These are phyloP conservation scores for Zopfia rhizophila DNA, from an alignment of 2,329 filamentous ascomycete genomes.

Conservation along the genomic window DNA sequence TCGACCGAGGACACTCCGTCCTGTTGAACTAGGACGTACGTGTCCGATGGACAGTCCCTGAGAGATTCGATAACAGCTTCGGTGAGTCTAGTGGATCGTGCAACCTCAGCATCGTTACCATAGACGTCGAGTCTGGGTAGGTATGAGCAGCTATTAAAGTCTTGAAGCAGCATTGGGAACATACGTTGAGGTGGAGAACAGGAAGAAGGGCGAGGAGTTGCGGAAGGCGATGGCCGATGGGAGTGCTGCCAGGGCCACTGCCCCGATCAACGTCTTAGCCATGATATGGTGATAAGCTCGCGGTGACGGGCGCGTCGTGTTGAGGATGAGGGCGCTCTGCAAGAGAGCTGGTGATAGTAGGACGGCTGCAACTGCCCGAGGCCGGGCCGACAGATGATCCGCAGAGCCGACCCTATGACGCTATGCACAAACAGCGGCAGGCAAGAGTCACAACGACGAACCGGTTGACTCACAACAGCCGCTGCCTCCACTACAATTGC, in stretches of 20 bases:
- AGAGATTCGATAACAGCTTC: constrained; percentile 61
- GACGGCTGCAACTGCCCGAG: constrained; percentile 23
- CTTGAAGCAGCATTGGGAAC: constrained; percentile 41
- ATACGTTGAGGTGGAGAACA: constrained; percentile 87
- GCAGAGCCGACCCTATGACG: constrained; percentile 37
- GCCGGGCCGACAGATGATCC: constrained; percentile 14
- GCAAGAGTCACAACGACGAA: no score
- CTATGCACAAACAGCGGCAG: no score
- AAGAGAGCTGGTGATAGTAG: constrained; percentile 23
- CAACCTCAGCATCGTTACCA: constrained; percentile 45
- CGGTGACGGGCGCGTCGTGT: constrained; percentile 17
- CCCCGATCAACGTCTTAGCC: constrained; percentile 58
- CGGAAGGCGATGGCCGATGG: constrained; percentile 76
- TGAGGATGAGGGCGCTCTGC: constrained; percentile 16
- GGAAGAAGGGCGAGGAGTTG: constrained; percentile 87
- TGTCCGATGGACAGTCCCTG: constrained; percentile 74
- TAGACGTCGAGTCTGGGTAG: constrained; percentile 40
- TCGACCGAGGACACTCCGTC: constrained; percentile 77
- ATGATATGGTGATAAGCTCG: constrained; percentile 35
- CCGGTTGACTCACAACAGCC: no score
- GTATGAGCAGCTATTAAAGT: constrained; percentile 31
- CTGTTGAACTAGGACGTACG: constrained; percentile 82
- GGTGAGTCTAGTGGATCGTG: constrained; percentile 56
- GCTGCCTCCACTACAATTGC: no score
- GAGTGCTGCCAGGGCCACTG: constrained; percentile 62